Percentiles rank a stretch among this genome's conserved stretches.
These are phyloP conservation scores for Thalassiosira delicatula DNA, from an alignment of 352 stramenopile species.

Conservation along the genomic window DNA sequence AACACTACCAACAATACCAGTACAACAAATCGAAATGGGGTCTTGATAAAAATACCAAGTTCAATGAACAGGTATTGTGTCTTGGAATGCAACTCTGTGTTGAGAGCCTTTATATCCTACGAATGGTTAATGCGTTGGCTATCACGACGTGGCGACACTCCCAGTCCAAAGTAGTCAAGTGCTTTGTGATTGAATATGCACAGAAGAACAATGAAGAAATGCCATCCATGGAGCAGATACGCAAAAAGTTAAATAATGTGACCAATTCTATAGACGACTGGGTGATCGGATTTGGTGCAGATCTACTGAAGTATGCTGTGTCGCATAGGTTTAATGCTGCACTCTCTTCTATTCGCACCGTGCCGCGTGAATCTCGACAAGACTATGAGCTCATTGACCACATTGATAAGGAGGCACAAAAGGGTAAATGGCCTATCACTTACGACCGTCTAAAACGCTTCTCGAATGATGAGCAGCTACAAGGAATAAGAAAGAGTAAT, in stretches of 20 bases:
- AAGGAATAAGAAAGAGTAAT: not conserved
- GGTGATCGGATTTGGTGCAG: slow-evolving; percentile 3
- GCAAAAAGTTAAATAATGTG: slow-evolving; percentile 2
- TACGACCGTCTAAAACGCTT: not conserved
- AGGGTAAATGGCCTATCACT: not conserved
- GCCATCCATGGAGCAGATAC: not conserved
- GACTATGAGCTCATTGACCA: not conserved
- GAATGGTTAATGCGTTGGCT: not conserved
- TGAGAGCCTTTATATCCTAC: not conserved
- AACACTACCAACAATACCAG: not conserved
- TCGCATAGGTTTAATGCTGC: too few relatives aligned
- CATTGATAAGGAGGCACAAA: not conserved
- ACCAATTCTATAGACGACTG: slow-evolving; percentile 2
- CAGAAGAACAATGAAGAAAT: not conserved
- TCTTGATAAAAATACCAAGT: slow-evolving; percentile 20
- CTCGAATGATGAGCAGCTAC: not conserved
- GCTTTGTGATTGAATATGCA: not conserved
- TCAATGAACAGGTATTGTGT: not conserved
- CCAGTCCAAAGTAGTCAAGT: not conserved
- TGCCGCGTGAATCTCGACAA: not conserved
- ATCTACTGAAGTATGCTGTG: too few relatives aligned
- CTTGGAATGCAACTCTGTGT: not conserved
- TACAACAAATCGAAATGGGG: slow-evolving; percentile 36
- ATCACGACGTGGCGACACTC: not conserved
- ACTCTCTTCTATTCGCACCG: not conserved